Percentiles rank a stretch among this genome's conserved stretches.
Evolutionary conservation across 352 stramenopile genomes (phyloP).

Genomic region (Phytophthora ramorum): DNA sequence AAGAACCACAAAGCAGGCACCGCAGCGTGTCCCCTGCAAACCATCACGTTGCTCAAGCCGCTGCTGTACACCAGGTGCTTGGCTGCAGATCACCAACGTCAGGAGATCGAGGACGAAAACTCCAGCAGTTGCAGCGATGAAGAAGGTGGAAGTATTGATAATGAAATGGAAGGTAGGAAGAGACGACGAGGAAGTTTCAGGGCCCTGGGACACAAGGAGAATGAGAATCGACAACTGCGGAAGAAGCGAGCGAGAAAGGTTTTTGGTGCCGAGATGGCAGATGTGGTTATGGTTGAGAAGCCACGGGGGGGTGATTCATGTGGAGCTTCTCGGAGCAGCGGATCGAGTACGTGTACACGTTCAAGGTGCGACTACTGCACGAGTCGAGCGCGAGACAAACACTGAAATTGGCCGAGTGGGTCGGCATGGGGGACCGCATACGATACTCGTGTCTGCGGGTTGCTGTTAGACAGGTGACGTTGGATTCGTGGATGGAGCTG

Average conservation of each 20-base stretch:
- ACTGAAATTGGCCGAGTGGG: constrained; percentile 49
- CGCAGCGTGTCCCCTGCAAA: constrained; percentile 22
- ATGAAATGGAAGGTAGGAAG: constrained; percentile 11
- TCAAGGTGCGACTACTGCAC: constrained; percentile 40
- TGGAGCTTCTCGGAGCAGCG: constrained; percentile 44
- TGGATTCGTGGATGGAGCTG: constrained; percentile 53
- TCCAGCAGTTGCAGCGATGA: constrained; percentile 5
- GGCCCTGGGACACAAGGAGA: constrained; percentile 1
- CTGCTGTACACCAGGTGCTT: constrained; percentile 26
- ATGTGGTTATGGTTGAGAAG: not conserved
- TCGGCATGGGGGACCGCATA: constrained; percentile 45
- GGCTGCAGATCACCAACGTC: constrained; percentile 11
- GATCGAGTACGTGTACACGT: constrained; percentile 65
- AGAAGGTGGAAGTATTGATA: not conserved
- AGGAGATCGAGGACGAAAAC: not conserved
- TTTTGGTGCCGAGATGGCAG: constrained; percentile 4
- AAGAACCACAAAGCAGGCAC: not conserved
- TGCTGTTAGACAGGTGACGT: constrained; percentile 32
- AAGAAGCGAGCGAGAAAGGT: constrained; percentile 21
- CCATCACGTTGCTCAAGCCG: constrained; percentile 26
- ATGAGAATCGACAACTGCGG: not conserved
- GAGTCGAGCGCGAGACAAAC: constrained; percentile 39
- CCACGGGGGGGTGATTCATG: constrained; percentile 26
- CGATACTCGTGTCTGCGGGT: constrained; percentile 41
- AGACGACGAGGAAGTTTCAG: constrained; percentile 6